Conservation (phyloP, 768 basidiomycete genomes). For the Serendipita sp. region DNA sequence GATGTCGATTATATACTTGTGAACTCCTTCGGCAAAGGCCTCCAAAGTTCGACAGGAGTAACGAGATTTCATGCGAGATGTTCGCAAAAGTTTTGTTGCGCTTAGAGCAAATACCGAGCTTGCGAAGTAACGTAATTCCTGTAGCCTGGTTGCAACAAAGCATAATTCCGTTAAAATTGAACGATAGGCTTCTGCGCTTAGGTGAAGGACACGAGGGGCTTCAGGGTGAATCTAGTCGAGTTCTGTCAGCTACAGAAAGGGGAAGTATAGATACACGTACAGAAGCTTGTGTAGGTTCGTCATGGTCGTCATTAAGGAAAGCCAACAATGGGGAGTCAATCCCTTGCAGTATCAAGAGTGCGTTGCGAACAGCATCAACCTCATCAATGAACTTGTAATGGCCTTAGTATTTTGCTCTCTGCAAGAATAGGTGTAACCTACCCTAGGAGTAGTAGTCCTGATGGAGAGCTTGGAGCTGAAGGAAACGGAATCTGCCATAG, state of each 20-base stretch:
- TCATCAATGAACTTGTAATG: slow-evolving; percentile 44
- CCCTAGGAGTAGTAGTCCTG: slow-evolving; percentile 16
- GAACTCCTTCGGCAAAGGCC: slow-evolving; percentile 66
- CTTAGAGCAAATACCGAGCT: slow-evolving; percentile 16
- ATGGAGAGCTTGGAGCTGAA: not conserved
- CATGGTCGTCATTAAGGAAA: slow-evolving; percentile 39
- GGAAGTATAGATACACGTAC: slow-evolving; percentile 16
- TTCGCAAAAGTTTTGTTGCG: slow-evolving; percentile 15
- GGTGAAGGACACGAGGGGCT: slow-evolving; percentile 44
- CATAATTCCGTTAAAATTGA: slow-evolving; percentile 50
- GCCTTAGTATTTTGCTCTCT: slow-evolving; percentile 20
- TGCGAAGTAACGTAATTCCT: slow-evolving; percentile 49
- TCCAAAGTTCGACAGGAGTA: slow-evolving; percentile 35
- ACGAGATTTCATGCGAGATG: slow-evolving; percentile 18
- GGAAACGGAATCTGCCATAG: not conserved
- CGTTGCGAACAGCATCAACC: slow-evolving; percentile 59
- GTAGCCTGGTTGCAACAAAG: slow-evolving; percentile 39
- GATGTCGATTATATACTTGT: slow-evolving; percentile 39
- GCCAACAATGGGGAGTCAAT: slow-evolving; percentile 15
- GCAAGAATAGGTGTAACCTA: slow-evolving; percentile 5
- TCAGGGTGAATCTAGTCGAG: slow-evolving; percentile 16
- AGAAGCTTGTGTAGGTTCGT: slow-evolving; percentile 18
- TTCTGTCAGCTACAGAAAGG: not conserved
- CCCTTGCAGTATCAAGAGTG: slow-evolving; percentile 63
- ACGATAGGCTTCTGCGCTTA: slow-evolving; percentile 47